Evolutionary conservation across 2,329 filamentous ascomycete genomes (phyloP).

Genomic region (Exophiala lecanii-corni): DNA sequence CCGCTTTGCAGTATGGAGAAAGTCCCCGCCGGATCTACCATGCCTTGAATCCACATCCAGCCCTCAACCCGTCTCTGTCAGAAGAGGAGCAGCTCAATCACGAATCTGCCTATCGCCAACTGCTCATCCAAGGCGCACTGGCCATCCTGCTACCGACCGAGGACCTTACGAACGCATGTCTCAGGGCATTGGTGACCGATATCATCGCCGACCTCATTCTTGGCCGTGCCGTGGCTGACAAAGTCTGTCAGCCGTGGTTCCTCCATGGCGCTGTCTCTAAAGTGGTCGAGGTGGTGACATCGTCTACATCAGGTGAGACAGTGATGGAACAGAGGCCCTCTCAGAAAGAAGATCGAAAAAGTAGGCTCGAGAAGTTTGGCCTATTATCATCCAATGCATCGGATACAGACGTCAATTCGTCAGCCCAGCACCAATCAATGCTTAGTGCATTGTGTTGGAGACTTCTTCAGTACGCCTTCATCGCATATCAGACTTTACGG

Average conservation of each 20-base stretch:
- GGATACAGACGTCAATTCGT: conserved; percentile 25
- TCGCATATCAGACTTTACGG: conserved; percentile 59
- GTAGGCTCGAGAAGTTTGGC: conserved; percentile 54
- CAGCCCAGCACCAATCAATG: conserved; percentile 31
- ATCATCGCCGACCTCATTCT: conserved; percentile 87
- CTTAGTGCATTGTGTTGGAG: conserved; percentile 45
- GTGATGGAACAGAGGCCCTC: conserved; percentile 13
- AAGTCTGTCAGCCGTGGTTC: conserved; percentile 80
- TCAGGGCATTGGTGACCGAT: conserved; percentile 78
- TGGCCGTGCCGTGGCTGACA: conserved; percentile 73
- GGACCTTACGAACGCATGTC: conserved; percentile 80
- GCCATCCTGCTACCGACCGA: conserved; percentile 85
- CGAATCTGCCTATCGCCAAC: conserved; percentile 77
- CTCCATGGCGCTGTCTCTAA: conserved; percentile 81
- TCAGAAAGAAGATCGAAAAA: conserved; percentile 30
- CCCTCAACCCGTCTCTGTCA: conserved; percentile 44
- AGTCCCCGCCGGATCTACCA: conserved; percentile 73
- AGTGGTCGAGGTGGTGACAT: conserved; percentile 49
- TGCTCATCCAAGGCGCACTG: conserved; percentile 78
- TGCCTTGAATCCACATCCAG: conserved; percentile 73
- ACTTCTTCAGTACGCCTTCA: conserved; percentile 47
- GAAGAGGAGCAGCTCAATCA: conserved; percentile 59
- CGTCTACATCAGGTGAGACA: conserved; percentile 13
- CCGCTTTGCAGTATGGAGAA: conserved; percentile 56
- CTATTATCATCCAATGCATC: conserved; percentile 41